phyloP scores from a whole-genome alignment of 1,284 basidiomycete genomes.

The Puccinia polysora region DNA sequence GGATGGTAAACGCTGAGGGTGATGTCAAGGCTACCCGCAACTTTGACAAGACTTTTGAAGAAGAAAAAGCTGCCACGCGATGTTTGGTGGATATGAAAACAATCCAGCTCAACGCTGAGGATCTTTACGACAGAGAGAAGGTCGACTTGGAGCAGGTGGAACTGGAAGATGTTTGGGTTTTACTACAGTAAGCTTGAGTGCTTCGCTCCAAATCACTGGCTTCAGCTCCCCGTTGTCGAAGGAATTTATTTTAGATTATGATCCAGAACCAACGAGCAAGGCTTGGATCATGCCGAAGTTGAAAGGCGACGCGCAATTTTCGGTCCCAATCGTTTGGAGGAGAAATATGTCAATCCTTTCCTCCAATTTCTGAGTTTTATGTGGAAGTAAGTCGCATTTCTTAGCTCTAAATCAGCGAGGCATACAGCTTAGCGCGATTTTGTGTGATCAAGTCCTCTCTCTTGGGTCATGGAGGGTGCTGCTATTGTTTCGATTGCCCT shows the following conservation, averaged over 20 bases:
- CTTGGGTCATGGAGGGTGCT: slow-evolving; percentile 99
- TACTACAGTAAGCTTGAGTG: slow-evolving; percentile 69
- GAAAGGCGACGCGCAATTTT: slow-evolving; percentile 80
- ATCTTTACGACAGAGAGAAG: slow-evolving; percentile 97
- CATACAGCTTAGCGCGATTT: slow-evolving; percentile 71
- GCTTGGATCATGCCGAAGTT: slow-evolving; percentile 73
- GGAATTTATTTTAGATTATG: not conserved
- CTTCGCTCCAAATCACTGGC: not conserved
- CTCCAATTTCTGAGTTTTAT: slow-evolving; percentile 59
- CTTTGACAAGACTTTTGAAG: slow-evolving; percentile 42
- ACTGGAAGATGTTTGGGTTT: slow-evolving; percentile 92
- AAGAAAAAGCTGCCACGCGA: slow-evolving; percentile 39
- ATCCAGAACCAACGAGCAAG: slow-evolving; percentile 60
- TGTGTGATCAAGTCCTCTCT: slow-evolving; percentile 61
- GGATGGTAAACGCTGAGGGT: slow-evolving; percentile 3
- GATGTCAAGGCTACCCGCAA: slow-evolving; percentile 10
- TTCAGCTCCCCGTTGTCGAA: not conserved
- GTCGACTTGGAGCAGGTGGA: slow-evolving; percentile 96
- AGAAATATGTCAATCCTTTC: slow-evolving; percentile 78
- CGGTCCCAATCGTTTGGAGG: slow-evolving; percentile 91
- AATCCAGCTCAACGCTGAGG: slow-evolving; percentile 85
- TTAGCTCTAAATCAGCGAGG: too few species aligned
- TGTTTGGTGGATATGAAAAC: slow-evolving; percentile 55
- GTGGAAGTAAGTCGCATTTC: slow-evolving; percentile 37
- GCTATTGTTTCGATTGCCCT: slow-evolving; percentile 92